A percentile compares a stretch with the other conserved stretches of the same genome.
Conservation (phyloP, 441 rosid genomes). For the Adansonia gregorii region DNA sequence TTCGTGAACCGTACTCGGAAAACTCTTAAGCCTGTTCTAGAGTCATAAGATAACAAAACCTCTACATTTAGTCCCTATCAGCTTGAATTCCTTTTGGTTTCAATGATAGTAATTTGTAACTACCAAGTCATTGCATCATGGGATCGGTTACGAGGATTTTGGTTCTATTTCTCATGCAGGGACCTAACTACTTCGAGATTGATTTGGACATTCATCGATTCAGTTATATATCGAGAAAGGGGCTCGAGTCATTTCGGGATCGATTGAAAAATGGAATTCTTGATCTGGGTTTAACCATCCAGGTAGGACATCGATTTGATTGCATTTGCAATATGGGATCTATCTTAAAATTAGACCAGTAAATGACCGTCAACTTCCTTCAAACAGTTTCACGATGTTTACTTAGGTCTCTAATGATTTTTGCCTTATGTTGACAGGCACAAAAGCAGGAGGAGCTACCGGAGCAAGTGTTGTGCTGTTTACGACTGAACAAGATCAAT, state of each 20-base stretch:
- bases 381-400: background rate
- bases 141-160: background rate
- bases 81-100: background rate
- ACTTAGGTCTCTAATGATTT: background rate
- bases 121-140: background rate
- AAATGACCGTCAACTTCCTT: background rate
- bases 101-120: background rate
- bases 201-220: slow-evolving; percentile 92
- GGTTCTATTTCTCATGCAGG: slow-evolving; percentile 46
- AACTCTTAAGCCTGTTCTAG: background rate
- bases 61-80: background rate
- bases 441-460: slow-evolving; percentile 89
- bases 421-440: slow-evolving; percentile 49
- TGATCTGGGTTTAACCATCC: slow-evolving; percentile 87
- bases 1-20: background rate
- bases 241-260: slow-evolving; percentile 85
- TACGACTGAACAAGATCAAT: slow-evolving; percentile 77
- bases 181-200: slow-evolving; percentile 87
- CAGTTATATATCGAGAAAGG: slow-evolving; percentile 87
- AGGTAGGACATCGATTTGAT: slow-evolving; percentile 48
- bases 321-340: background rate
- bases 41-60: background rate
- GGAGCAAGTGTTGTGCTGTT: slow-evolving; percentile 76
- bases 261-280: slow-evolving; percentile 75
- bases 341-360: background rate